Evolutionary conservation across 352 stramenopile species (phyloP).

Genomic region (Phytophthora idaei): DNA sequence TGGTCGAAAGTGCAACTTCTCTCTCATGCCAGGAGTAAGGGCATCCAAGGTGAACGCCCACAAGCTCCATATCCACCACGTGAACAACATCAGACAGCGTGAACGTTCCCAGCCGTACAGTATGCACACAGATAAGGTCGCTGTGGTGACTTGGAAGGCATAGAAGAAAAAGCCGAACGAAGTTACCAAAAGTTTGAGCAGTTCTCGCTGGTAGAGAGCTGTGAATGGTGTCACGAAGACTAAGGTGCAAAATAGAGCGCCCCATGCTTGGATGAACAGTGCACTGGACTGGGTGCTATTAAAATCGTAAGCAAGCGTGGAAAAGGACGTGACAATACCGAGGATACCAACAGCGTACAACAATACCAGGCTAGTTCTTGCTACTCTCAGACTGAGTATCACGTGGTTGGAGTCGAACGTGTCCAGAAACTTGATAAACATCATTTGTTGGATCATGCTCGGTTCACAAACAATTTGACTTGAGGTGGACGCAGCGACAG

Average conservation of each 20-base stretch:
- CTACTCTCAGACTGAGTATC: conserved; percentile 6
- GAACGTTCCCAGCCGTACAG: background rate
- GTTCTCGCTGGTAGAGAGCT: conserved; percentile 32
- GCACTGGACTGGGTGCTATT: background rate
- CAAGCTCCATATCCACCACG: background rate
- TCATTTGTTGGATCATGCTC: conserved; percentile 23
- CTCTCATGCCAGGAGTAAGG: background rate
- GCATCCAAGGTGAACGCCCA: background rate
- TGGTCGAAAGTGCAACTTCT: background rate
- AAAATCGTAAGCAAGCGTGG: conserved; percentile 1
- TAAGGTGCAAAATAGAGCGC: conserved; percentile 7
- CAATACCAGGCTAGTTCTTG: background rate
- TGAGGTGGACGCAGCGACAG: background rate
- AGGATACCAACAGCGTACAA: conserved; percentile 12
- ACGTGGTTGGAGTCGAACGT: conserved; percentile 20
- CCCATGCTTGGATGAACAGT: background rate
- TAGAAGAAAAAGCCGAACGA: conserved; percentile 57
- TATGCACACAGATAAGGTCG: conserved; percentile 6
- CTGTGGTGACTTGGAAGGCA: conserved; percentile 27
- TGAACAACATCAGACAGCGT: background rate
- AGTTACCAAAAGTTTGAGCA: conserved; percentile 33
- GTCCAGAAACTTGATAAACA: conserved; percentile 18
- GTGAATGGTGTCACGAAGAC: conserved; percentile 21
- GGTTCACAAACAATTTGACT: conserved; percentile 2
- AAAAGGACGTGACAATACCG: conserved; percentile 18